Percentiles rank a stretch among this genome's conserved stretches.
phyloP scores from a whole-genome alignment of 78 protist genomes.

The Diacronema lutheri region DNA sequence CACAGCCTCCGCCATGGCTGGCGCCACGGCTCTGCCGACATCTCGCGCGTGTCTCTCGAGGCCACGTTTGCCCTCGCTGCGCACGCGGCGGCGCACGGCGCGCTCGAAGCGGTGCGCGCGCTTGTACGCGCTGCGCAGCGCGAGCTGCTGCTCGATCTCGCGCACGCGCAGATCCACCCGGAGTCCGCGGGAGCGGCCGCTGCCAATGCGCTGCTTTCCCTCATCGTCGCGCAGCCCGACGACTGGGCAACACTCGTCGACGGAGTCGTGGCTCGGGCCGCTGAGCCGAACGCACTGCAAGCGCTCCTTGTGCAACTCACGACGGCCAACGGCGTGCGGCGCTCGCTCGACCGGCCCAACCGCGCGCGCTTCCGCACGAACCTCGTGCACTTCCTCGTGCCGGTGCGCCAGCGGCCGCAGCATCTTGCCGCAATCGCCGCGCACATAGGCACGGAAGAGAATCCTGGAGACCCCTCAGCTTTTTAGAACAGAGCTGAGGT shows the following conservation, averaged over 20 bases:
- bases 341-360: neutral
- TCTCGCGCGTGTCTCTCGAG: neutral
- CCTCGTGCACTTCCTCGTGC: neutral
- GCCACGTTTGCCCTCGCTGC: neutral
- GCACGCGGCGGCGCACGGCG: neutral
- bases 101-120: neutral
- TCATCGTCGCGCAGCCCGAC: neutral
- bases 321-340: neutral
- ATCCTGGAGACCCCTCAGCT: too few species aligned
- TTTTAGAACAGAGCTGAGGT: too few species aligned
- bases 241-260: neutral
- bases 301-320: neutral
- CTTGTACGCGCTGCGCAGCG: neutral
- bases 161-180: neutral
- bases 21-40: neutral
- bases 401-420: too few species aligned
- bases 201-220: constrained; percentile 7
- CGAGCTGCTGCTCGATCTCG: neutral
- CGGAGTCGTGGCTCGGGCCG: neutral
- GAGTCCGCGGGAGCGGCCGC: neutral
- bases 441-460: too few species aligned
- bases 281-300: too few species aligned
- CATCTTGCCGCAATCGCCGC: too few species aligned
- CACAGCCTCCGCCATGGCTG: neutral
- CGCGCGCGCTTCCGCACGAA: neutral